Evolutionary conservation across 306 rosid species (phyloP), one percentile per base, ranked within the genome.

Genomic region (Hylodesmum podocarpum): DNA sequence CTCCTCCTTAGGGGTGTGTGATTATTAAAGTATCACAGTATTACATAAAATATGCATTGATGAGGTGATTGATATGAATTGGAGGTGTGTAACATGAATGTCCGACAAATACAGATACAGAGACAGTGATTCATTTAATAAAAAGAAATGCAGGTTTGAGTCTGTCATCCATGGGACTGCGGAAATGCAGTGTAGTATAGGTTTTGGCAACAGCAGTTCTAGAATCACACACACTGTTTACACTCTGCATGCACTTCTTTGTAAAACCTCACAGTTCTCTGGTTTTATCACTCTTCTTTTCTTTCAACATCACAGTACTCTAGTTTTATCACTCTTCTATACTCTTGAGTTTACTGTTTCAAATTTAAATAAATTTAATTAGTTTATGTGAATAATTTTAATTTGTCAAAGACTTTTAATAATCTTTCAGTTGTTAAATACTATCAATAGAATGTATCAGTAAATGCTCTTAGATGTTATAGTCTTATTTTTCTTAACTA

Each of bases 51-150:
- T 54, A 73, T 54, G 55, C 15, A 73, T 8, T 34, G 75, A 75
- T 33, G 44, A 73, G 70, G 40, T 46, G 67, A 66, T 74, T 41
- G 79, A 80, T 65, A 64, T 80, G 70, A 73, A 73, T 73, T 73
- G 80, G 64, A 73, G 79, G 74, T 10, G 28, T 80, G 75, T 43
- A 24, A 53, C 40, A 39, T 54, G 40, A 80, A 51, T 54, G 66
- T 73, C 84, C 84, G 70, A 80, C 80, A 73, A 54, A n/a, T 41
- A 55, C 8, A 80, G 79, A 15, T 24, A 65, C 14, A 54, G 66
- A 47, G 47, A 46, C 65, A 66, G 71, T 7, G 61, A 4, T 24
- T 67, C 58, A 67, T 81, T 80, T 67, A 81, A 46, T 75, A 25
- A 22, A 15, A 55, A 28, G n/a, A 33, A 62, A 36, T 57, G 67